A percentile compares a stretch with the other conserved stretches of the same genome.
phyloP scores from a whole-genome alignment of 2,329 filamentous ascomycete genomes.

The Drechslerella coelobrocha region DNA sequence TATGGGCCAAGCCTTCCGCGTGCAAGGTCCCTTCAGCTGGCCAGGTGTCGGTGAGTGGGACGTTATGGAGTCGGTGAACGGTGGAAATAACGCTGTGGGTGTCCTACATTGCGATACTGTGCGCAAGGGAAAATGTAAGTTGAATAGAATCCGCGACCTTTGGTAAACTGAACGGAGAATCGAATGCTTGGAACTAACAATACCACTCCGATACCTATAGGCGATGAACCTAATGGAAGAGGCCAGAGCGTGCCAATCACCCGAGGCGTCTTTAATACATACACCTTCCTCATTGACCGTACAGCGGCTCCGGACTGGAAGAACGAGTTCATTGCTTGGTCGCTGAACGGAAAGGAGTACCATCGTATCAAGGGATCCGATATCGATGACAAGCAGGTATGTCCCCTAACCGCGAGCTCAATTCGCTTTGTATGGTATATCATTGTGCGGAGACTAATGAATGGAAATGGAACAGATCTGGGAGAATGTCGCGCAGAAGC shows the following conservation, averaged over 20 bases:
- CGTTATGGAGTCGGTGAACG: slow-evolving; percentile 61
- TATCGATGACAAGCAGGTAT: slow-evolving; percentile 53
- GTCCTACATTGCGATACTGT: slow-evolving; percentile 60
- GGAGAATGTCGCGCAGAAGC: slow-evolving; percentile 55
- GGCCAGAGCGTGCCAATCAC: slow-evolving; percentile 6
- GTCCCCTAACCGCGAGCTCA: background rate
- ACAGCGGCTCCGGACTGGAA: slow-evolving; percentile 51
- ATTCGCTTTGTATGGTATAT: background rate
- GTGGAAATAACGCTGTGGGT: slow-evolving; percentile 57
- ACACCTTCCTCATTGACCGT: slow-evolving; percentile 58
- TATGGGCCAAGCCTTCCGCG: slow-evolving; percentile 59
- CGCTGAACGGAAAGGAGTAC: slow-evolving; percentile 56
- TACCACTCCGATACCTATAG: slow-evolving; percentile 19
- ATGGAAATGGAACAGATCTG: slow-evolving; percentile 53
- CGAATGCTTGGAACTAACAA: slow-evolving; percentile 8
- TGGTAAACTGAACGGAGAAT: background rate
- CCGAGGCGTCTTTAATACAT: slow-evolving; percentile 57
- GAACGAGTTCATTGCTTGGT: slow-evolving; percentile 58
- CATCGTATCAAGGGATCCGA: slow-evolving; percentile 55
- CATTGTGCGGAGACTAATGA: background rate
- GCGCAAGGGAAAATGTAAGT: slow-evolving; percentile 56
- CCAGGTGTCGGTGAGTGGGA: slow-evolving; percentile 61
- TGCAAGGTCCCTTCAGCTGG: slow-evolving; percentile 59
- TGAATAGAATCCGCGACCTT: slow-evolving; percentile 58
- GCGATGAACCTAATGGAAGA: slow-evolving; percentile 23